Evolutionary conservation across 2,329 filamentous ascomycete species (phyloP).

Genomic region (Waltergamsia citrina): DNA sequence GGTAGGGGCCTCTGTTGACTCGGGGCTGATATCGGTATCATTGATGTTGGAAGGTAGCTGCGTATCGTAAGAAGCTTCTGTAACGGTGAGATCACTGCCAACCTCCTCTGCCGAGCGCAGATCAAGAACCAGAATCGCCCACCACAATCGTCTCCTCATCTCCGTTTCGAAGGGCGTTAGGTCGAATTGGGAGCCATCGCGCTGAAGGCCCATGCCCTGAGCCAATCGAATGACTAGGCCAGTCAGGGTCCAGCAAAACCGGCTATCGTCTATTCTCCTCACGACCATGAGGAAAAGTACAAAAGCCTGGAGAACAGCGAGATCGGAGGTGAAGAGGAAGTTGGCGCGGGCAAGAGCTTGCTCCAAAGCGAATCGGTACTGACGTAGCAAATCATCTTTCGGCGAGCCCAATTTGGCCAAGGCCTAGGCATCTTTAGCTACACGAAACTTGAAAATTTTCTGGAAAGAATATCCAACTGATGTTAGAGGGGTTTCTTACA

Average conservation of each 20-base stretch:
- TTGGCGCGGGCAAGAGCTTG: constrained; percentile 47
- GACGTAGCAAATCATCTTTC: constrained; percentile 32
- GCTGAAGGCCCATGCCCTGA: constrained; percentile 51
- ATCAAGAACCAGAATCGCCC: constrained; percentile 49
- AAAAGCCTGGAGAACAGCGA: constrained; percentile 49
- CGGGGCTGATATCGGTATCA: constrained; percentile 35
- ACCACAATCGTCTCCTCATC: constrained; percentile 52
- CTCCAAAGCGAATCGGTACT: constrained; percentile 44
- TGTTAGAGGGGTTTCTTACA: too few species aligned
- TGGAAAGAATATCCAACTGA: too few species aligned
- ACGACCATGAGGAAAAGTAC: constrained; percentile 44
- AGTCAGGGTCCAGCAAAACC: constrained; percentile 51
- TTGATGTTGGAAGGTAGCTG: constrained; percentile 39
- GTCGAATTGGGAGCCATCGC: constrained; percentile 39
- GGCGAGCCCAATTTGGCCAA: constrained; percentile 29
- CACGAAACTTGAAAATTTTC: too few species aligned
- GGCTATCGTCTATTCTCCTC: constrained; percentile 34
- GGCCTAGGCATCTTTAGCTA: too few species aligned
- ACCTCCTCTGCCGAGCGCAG: constrained; percentile 43
- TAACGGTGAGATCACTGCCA: constrained; percentile 34
- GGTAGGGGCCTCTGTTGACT: constrained; percentile 34
- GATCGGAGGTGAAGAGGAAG: constrained; percentile 46
- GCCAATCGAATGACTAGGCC: constrained; percentile 49
- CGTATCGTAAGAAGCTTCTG: constrained; percentile 33
- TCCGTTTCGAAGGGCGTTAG: constrained; percentile 50